Evolutionary conservation across 495 filamentous ascomycete genomes (phyloP).

Genomic region (Xylaria flabelliformis): DNA sequence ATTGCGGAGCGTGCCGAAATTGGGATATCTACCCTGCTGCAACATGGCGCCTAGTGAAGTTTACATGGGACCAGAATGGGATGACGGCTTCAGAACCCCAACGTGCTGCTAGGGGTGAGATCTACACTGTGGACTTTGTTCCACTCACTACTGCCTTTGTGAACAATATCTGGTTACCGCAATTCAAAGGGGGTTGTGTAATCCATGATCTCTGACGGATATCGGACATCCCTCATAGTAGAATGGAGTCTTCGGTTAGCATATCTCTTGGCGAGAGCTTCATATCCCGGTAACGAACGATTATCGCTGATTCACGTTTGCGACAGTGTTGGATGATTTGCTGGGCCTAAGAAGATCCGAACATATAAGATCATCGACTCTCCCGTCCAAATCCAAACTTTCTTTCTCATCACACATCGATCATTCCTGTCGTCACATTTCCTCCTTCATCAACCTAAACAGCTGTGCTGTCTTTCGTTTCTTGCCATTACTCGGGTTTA

Average conservation of each 20-base stretch:
- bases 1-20: background rate
- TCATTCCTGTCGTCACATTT: constrained; percentile 22
- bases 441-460: constrained; percentile 17
- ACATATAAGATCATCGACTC: constrained; percentile 38
- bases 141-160: background rate
- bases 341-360: constrained; percentile 35
- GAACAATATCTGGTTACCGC: background rate
- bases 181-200: constrained; percentile 12
- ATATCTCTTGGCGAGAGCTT: constrained; percentile 26
- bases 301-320: constrained; percentile 17
- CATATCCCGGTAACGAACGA: constrained; percentile 24
- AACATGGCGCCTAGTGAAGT: background rate
- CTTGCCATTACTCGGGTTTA: constrained; percentile 33
- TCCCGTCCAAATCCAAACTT: constrained; percentile 29
- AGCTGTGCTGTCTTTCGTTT: constrained; percentile 44
- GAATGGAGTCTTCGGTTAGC: constrained; percentile 36
- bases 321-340: constrained; percentile 30
- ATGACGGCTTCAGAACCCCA: background rate
- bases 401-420: constrained; percentile 43
- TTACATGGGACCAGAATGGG: background rate
- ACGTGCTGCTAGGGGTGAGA: background rate
- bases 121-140: background rate
- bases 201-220: constrained; percentile 6
- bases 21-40: background rate
- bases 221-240: background rate